Percentiles rank a stretch among this genome's conserved stretches.
Conservation (phyloP, 352 stramenopile species). For the Aphanomyces cochlioides region DNA sequence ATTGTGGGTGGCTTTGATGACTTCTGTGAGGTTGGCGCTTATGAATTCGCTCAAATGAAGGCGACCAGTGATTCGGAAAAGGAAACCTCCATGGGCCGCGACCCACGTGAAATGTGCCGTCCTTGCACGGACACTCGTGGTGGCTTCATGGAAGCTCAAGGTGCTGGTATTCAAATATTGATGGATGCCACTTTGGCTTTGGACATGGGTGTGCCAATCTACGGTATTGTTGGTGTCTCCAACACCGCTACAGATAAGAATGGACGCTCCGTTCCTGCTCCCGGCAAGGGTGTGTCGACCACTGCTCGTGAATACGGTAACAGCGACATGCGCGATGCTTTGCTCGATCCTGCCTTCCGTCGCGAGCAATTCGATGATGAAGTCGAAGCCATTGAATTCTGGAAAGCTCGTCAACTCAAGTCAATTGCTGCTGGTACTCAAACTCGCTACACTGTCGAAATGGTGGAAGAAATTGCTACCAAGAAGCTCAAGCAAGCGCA, state of each 20-base stretch:
- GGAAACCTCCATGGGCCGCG: slow-evolving; percentile 69
- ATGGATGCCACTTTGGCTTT: slow-evolving; percentile 85
- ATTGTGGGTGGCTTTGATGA: slow-evolving; percentile 85
- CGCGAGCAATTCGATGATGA: slow-evolving; percentile 72
- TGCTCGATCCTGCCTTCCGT: slow-evolving; percentile 72
- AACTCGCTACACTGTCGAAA: slow-evolving; percentile 39
- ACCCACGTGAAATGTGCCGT: slow-evolving; percentile 78
- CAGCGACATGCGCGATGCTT: slow-evolving; percentile 24
- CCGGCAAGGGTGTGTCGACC: slow-evolving; percentile 82
- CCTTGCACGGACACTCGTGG: slow-evolving; percentile 71
- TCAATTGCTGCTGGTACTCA: slow-evolving; percentile 37
- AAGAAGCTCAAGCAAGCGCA: slow-evolving; percentile 69
- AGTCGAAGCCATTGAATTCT: slow-evolving; percentile 63
- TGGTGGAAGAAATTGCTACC: slow-evolving; percentile 61
- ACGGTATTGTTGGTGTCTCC: slow-evolving; percentile 73
- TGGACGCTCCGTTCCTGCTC: slow-evolving; percentile 74
- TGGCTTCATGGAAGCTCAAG: slow-evolving; percentile 88
- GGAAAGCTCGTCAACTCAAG: slow-evolving; percentile 58
- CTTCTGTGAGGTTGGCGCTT: slow-evolving; percentile 79
- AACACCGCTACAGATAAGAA: slow-evolving; percentile 88
- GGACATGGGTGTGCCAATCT: slow-evolving; percentile 85
- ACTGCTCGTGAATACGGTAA: slow-evolving; percentile 58
- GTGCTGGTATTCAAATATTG: slow-evolving; percentile 81
- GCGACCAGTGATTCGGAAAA: slow-evolving; percentile 82
- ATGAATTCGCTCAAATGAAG: slow-evolving; percentile 89